phyloP scores from a whole-genome alignment of 2,329 filamentous ascomycete genomes.

The Apiospora malaysiana region DNA sequence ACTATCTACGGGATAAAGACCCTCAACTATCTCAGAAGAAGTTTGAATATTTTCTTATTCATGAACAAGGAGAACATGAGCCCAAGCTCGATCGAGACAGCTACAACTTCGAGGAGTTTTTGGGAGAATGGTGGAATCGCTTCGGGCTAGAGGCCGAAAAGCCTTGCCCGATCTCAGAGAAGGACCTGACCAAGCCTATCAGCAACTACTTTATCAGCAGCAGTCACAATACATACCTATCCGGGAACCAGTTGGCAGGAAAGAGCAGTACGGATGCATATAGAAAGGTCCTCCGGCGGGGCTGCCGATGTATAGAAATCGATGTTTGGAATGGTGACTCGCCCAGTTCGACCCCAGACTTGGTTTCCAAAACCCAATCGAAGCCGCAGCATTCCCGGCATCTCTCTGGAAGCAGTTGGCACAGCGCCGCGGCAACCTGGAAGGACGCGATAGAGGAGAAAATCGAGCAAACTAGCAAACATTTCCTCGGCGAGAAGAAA shows the following conservation, averaged over 20 bases:
- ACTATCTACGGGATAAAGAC: conserved; percentile 47
- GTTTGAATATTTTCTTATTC: conserved; percentile 56
- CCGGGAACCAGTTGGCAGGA: conserved; percentile 83
- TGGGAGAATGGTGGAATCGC: conserved; percentile 52
- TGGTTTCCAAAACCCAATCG: conserved; percentile 43
- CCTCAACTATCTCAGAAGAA: conserved; percentile 43
- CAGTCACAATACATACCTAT: conserved; percentile 93
- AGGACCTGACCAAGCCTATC: conserved; percentile 71
- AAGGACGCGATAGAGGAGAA: conserved; percentile 42
- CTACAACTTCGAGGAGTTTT: conserved; percentile 56
- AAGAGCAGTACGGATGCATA: conserved; percentile 80
- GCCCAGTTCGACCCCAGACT: conserved; percentile 39
- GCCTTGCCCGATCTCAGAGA: conserved; percentile 48
- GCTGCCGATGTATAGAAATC: conserved; percentile 91
- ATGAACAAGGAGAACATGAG: conserved; percentile 52
- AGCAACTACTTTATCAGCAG: conserved; percentile 94
- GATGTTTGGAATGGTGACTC: conserved; percentile 86
- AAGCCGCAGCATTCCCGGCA: conserved; percentile 52
- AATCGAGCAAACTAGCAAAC: conserved; percentile 39
- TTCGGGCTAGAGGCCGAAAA: conserved; percentile 52
- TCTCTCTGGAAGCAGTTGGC: conserved; percentile 53
- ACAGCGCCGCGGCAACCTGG: conserved; percentile 50
- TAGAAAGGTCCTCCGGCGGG: conserved; percentile 70
- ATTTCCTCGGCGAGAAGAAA: conserved; percentile 38
- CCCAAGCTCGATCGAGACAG: conserved; percentile 44